phyloP scores from a whole-genome alignment of 148 eudicot genomes.

The Nyssa sinensis region DNA sequence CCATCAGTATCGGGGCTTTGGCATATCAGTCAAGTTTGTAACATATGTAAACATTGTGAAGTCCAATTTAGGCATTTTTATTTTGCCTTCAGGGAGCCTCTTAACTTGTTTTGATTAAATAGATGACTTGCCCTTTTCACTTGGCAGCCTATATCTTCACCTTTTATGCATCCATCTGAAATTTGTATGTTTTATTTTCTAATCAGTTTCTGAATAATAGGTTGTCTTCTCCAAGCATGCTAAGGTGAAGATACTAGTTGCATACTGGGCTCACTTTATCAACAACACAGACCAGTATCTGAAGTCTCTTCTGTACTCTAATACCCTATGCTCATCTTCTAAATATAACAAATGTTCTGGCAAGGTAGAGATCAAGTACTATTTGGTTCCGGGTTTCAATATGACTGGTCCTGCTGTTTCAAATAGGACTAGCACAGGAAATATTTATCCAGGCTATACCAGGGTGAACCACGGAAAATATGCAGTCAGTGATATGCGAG shows the following conservation, averaged over 20 bases:
- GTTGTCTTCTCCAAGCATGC: slow-evolving; percentile 81
- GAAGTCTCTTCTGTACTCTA: slow-evolving; percentile 77
- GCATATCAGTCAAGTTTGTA: no score
- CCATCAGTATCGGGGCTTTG: no score
- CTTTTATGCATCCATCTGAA: no score
- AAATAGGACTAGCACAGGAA: slow-evolving; percentile 54
- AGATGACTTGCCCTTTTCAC: no score
- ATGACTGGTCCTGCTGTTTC: slow-evolving; percentile 69
- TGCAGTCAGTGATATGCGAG: slow-evolving; percentile 78
- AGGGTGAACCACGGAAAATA: slow-evolving; percentile 92
- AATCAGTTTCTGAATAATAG: slow-evolving; percentile 26
- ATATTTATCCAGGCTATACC: slow-evolving; percentile 63
- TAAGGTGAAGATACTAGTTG: slow-evolving; percentile 73
- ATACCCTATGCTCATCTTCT: slow-evolving; percentile 72
- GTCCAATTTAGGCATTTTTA: no score
- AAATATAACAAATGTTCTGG: slow-evolving; percentile 72
- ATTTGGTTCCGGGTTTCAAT: slow-evolving; percentile 74
- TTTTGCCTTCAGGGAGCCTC: no score
- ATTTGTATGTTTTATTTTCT: background rate
- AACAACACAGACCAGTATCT: slow-evolving; percentile 70
- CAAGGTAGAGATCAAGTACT: slow-evolving; percentile 75
- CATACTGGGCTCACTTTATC: slow-evolving; percentile 79
- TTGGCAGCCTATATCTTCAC: background rate
- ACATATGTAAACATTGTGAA: no score
- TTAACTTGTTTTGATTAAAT: no score